Evolutionary conservation across 106 monocot genomes (phyloP), one percentile per base, ranked within the genome.

Genomic region (Phalaenopsis equestris): DNA sequence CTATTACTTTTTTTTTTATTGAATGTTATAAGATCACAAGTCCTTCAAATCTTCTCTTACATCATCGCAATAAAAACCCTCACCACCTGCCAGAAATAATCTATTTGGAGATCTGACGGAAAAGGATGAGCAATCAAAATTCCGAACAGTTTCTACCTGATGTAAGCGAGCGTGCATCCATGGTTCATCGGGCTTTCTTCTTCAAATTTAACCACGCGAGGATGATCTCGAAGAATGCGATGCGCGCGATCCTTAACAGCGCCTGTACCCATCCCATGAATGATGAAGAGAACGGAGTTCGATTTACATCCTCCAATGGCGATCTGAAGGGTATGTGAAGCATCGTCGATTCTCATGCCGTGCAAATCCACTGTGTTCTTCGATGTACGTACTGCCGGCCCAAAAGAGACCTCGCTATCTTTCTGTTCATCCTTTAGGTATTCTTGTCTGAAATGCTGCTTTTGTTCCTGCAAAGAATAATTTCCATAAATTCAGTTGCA

Each of bases 301-400:
- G 90, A 64, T 58, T 77, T 89, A 81, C 90, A 82, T 41, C 56
- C 86, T 3, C 87, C 80, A 41, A 95, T 86, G 41, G 92, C 92
- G 56, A 90, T 83, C 17, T 86, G 80, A 77, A 95, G 90, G 6
- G 67, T 46, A 70, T 78, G 81, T 0, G 92, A 84, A 23, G 95
- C 95, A 74, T 90, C 85, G 57, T 90, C 92, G 8, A 85, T 86
- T 77, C 95, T 74, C 89, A 90, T 82, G 43, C 95, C 95, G 0
- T 92, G 88, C 30, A 95, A 77, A 75, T 95, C 89, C 23, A 95
- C 89, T 15, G 92, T 95, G 85, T 95, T 95, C 81, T 84, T 95
- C 11, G 92, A 90, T 42, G 89, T 95, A 82, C 77, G 83, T 83
- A 95, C 89, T 4, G 78, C 90, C 15, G 95, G 88, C 47, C 87